A percentile compares a stretch with the other conserved stretches of the same genome.
These are phyloP conservation scores for Brassica nigra DNA, from an alignment of 345 rosid species.

Conservation along the genomic window DNA sequence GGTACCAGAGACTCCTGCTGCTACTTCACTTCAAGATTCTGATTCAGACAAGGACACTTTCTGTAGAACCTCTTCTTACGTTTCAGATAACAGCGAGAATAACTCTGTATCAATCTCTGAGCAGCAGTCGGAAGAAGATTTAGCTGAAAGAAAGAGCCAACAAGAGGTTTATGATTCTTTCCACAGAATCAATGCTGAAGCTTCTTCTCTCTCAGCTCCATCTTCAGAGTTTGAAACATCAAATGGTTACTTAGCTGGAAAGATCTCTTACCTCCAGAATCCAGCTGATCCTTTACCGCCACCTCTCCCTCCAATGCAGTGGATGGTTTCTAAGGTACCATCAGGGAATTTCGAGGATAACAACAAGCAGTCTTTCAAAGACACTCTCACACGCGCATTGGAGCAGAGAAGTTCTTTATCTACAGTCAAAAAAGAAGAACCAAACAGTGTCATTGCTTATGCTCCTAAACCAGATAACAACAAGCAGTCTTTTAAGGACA, in stretches of 20 bases:
- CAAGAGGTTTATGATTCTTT: slow-evolving; percentile 53
- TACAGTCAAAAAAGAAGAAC: slow-evolving; percentile 40
- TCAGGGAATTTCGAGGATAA: slow-evolving; percentile 39
- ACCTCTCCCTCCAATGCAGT: slow-evolving; percentile 73
- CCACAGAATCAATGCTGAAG: slow-evolving; percentile 40
- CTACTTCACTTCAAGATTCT: slow-evolving; percentile 45
- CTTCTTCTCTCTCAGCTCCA: slow-evolving; percentile 37
- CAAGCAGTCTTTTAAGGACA: slow-evolving; percentile 41
- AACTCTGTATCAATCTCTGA: slow-evolving; percentile 71
- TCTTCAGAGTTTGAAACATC: slow-evolving; percentile 41
- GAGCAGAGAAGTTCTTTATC: slow-evolving; percentile 38
- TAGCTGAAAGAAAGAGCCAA: slow-evolving; percentile 42
- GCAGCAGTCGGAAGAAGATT: slow-evolving; percentile 68
- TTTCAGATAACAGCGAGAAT: slow-evolving; percentile 58
- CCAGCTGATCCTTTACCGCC: slow-evolving; percentile 57
- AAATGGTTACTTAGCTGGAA: slow-evolving; percentile 36
- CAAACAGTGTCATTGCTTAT: slow-evolving; percentile 36
- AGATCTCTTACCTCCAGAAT: slow-evolving; percentile 39
- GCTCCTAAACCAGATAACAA: slow-evolving; percentile 43
- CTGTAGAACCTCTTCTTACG: slow-evolving; percentile 78
- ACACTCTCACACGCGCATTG: slow-evolving; percentile 24
- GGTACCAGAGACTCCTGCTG: slow-evolving; percentile 64
- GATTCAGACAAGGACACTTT: slow-evolving; percentile 90
- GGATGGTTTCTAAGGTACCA: slow-evolving; percentile 50
- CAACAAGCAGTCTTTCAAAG: slow-evolving; percentile 41